phyloP scores from a whole-genome alignment of 768 basidiomycete genomes.

The Thelephora ganbajun region DNA sequence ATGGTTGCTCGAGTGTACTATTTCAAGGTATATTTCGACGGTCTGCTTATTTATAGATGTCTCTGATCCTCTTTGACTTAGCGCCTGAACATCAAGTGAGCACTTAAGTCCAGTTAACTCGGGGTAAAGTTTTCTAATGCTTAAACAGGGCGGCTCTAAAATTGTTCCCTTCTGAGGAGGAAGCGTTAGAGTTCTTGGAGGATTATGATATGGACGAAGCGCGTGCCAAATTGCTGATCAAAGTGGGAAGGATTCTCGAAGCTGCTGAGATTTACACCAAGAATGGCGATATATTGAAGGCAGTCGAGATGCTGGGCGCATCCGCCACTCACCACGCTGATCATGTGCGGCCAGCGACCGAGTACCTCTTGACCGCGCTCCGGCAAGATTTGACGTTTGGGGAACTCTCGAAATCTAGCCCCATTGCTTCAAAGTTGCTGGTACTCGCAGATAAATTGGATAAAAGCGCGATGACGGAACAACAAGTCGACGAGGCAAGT shows the following conservation, averaged over 20 bases:
- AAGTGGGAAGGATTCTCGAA: constrained; percentile 26
- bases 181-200: constrained; percentile 39
- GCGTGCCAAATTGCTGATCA: constrained; percentile 29
- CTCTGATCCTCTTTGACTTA: background rate
- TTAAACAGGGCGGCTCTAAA: constrained; percentile 27
- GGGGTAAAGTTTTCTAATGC: background rate
- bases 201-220: constrained; percentile 37
- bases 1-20: constrained; percentile 32
- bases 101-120: background rate
- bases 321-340: background rate
- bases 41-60: constrained; percentile 10
- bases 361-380: constrained; percentile 26
- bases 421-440: background rate
- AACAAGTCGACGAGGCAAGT: background rate
- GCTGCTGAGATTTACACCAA: constrained; percentile 40
- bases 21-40: constrained; percentile 19
- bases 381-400: constrained; percentile 35
- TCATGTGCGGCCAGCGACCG: background rate
- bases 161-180: constrained; percentile 41
- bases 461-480: background rate
- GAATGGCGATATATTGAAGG: constrained; percentile 32
- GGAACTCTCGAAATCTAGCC: constrained; percentile 1
- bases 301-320: constrained; percentile 29
- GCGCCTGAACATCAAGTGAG: background rate
- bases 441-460: background rate